Evolutionary conservation across 768 basidiomycete genomes (phyloP), one percentile per base, ranked within the genome.

Genomic region (Lentinus brumalis): DNA sequence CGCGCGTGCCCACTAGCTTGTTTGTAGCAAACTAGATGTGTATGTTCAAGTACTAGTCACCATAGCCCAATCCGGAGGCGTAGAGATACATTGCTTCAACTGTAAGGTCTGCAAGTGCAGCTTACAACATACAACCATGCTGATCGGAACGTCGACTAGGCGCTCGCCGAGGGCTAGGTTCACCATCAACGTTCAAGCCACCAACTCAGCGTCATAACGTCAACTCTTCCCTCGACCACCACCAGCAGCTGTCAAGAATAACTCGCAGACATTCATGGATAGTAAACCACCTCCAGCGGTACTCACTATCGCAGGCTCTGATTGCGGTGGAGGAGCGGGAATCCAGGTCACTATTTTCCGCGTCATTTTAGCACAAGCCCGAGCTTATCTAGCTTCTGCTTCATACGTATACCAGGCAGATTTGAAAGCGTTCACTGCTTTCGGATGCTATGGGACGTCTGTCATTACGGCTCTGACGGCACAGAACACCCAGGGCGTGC

Each of bases 401-500:
- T 12, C 29, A 16, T 21, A 5, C 30, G 6, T 8, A 9, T 55
- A 45, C 9, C 65, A 94, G 89, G 94, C 92, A 9, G 95, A 96
- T 72, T 77, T 96, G 31, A 93, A 90, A 73, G 89, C 93, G 1
- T 89, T 94, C 66, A 86, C 91, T 5, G 87, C 91, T 0, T 82
- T 87, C 31, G 81, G 80, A 31, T 91, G 90, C 68, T 96, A 92
- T 68, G 94, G 92, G 14, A 80, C 89, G 14, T 90, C 87, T 61
- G 92, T 85, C 8, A 75, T 96, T 54, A 96, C 95, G 1, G 95
- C 92, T 0, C 71, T 96, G 49, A 94, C 92, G 0, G 91, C 94
- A 0, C 95, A 97, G 71, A 97, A 96, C 72, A 96, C 94, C 0
- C 80, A 73, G 3, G 94, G 91, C 3, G 94, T 97, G 0, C 86